Conservation (phyloP, 257 asterid species). For the Capsicum chinense region DNA sequence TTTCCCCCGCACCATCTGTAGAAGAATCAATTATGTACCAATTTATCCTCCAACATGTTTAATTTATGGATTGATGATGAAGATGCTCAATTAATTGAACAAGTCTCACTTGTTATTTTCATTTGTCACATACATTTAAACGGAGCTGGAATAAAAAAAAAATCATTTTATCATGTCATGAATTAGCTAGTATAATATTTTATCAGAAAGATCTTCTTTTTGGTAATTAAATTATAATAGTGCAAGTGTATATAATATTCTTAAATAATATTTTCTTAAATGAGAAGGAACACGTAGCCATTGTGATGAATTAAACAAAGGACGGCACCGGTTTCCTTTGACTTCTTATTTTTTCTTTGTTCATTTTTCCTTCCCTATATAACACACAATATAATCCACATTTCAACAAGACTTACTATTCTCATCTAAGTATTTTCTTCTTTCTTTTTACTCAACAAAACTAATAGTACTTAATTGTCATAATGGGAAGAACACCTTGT, state of each 20-base stretch:
- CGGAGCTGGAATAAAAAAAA: no score
- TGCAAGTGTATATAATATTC: no score
- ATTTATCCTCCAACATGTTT: background rate
- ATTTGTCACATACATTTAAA: no score
- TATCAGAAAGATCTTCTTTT: no score
- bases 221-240: no score
- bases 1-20: background rate
- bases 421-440: background rate
- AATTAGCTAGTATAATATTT: no score
- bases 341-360: slow-evolving; percentile 27
- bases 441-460: background rate
- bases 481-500: slow-evolving; percentile 82
- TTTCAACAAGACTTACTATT: background rate
- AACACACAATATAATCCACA: background rate
- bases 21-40: background rate
- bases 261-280: background rate
- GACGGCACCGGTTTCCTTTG: slow-evolving; percentile 68
- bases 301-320: slow-evolving; percentile 49
- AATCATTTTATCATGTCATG: no score
- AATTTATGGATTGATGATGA: background rate
- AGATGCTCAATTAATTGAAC: background rate
- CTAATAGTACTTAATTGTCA: slow-evolving; percentile 2
- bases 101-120: no score
- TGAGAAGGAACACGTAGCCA: slow-evolving; percentile 68
- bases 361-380: slow-evolving; percentile 29